phyloP scores from a whole-genome alignment of 345 rosid species.

The Microcos paniculata region DNA sequence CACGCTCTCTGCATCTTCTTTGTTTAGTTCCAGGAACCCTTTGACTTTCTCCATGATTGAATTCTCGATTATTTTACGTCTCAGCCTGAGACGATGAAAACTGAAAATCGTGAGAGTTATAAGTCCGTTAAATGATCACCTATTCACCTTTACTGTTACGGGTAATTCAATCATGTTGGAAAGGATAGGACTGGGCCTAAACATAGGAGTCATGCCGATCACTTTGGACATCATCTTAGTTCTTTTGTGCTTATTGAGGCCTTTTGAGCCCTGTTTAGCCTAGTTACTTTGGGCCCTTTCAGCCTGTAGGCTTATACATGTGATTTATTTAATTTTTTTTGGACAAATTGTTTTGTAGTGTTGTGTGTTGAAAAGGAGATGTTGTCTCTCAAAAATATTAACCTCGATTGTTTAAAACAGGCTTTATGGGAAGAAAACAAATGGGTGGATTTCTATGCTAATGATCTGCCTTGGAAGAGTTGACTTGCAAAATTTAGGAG shows the following conservation, averaged over 20 bases:
- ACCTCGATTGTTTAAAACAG: conserved; percentile 1
- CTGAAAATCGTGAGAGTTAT: background rate
- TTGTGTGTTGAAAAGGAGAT: too few relatives aligned
- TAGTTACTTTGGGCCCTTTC: too few relatives aligned
- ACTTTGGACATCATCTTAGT: background rate
- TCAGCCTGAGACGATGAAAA: background rate
- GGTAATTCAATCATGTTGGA: background rate
- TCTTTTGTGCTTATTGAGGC: background rate
- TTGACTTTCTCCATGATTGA: conserved; percentile 77
- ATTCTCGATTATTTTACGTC: background rate
- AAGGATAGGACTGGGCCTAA: background rate
- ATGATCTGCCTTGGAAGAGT: conserved; percentile 11
- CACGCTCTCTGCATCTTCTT: conserved; percentile 48
- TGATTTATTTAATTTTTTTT: too few relatives aligned
- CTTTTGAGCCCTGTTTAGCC: background rate
- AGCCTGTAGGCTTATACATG: too few relatives aligned
- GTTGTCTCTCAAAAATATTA: background rate
- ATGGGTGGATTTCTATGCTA: conserved; percentile 6
- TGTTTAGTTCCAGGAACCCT: conserved; percentile 38
- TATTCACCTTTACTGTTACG: too few relatives aligned
- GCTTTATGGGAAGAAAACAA: background rate
- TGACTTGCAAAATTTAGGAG: conserved; percentile 17
- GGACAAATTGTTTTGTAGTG: too few relatives aligned
- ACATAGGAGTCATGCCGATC: background rate
- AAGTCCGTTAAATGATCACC: background rate